Evolutionary conservation across 2,329 filamentous ascomycete genomes (phyloP), one percentile per base, ranked within the genome.

Genomic region (Pyrenophora seminiperda): DNA sequence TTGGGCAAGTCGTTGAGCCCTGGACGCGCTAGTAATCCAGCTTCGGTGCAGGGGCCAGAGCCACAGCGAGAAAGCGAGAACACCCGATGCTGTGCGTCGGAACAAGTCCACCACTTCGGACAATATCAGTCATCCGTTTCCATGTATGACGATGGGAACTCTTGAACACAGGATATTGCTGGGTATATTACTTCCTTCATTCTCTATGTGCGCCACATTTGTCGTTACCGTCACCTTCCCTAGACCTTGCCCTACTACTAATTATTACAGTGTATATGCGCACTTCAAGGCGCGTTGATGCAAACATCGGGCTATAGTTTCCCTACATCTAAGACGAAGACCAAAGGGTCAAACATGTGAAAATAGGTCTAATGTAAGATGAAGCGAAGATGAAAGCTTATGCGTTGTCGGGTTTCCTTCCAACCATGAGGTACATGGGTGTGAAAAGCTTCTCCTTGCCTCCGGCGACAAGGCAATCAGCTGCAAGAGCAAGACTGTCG

Each of bases 361-460:
- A 62, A 58, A 49, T 44, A 60, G 49, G 47, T 59, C 53, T 52
- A 63, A 56, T 52, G 50, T 59, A 61, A 50, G 14, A 34, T 57
- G 34, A 41, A 50, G 30, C 54, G 39, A 53, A 43, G 56, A 51
- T 34, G 17, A 18, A 49, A 42, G 27, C 55, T 50, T 66, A 71
- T 41, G 68, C 67, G 27, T 63, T 43, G 10, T 55, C 61, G n/a
- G 93, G 91, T 82, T 97, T 97, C 76, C 90, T 86, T 54, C 85
- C 93, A 52, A 97, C 84, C 90, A 97, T 97, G 70, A 97, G 80
- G 78, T 96, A 97, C 93, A 97, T 97, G 48, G 93, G 93, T 1
- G 93, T 97, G 77, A 97, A 97, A n/a, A 97, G 83, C 74, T 96
- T 89, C 78, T 92, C 82, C 73, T 85, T 84, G 29, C 86, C 93